Evolutionary conservation across 2,329 filamentous ascomycete genomes (phyloP).

Genomic region (Venturia asperata): DNA sequence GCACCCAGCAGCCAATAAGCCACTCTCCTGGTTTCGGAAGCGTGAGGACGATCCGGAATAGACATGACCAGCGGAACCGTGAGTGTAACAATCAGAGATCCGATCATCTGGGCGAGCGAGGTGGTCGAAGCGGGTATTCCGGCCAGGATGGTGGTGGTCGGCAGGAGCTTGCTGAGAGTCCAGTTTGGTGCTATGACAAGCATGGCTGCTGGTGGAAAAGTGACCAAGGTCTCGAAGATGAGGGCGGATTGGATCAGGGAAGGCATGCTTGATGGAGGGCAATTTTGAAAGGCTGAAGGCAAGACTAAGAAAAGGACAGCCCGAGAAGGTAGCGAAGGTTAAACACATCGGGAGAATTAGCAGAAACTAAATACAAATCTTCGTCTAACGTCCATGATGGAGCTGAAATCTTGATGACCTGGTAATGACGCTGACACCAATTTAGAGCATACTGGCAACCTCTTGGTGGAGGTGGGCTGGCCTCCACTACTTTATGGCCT

Average conservation of each 20-base stretch:
- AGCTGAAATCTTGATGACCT: not conserved
- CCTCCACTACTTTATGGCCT: not conserved
- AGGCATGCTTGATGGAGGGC: not conserved
- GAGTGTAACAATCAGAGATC: not conserved
- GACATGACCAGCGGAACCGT: slow-evolving; percentile 2
- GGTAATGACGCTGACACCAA: not conserved
- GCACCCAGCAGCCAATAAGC: slow-evolving; percentile 3
- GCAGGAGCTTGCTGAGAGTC: slow-evolving; percentile 2
- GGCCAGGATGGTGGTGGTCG: not conserved
- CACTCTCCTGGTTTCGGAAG: not conserved
- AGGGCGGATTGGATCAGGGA: slow-evolving; percentile 6
- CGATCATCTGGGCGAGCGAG: not conserved
- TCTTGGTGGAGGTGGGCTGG: not conserved
- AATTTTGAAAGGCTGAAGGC: too few species aligned
- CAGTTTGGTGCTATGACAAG: not conserved
- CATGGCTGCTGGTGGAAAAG: not conserved
- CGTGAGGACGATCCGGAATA: not conserved
- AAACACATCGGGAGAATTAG: not conserved
- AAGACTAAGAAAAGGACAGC: not conserved
- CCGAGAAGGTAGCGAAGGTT: not conserved
- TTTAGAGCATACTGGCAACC: not conserved
- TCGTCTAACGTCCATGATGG: not conserved
- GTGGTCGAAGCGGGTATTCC: slow-evolving; percentile 1
- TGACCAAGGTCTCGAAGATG: not conserved
- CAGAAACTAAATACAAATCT: not conserved